Evolutionary conservation across 352 stramenopile genomes (phyloP), one percentile per base, ranked within the genome.

Genomic region (Pythium inflatum): DNA sequence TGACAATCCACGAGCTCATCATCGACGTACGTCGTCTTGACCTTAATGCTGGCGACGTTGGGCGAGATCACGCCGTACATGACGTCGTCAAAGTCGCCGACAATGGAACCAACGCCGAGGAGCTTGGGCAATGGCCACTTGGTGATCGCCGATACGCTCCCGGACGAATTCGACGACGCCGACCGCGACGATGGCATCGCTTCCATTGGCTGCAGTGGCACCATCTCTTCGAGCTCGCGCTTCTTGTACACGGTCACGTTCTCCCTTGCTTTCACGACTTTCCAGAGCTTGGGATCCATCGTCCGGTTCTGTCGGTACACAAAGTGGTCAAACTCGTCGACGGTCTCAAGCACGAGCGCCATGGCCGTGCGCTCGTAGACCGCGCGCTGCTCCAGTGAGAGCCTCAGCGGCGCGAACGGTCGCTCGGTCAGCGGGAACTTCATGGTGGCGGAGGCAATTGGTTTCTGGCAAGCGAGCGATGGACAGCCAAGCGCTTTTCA

Each of bases 11-110:
- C 73, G 14, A 83, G 36, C 13, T 80, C 78, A 59, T 89, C 77
- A 30, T 85, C 66, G 3, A 81, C 83, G 58, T 83, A 88, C 5
- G 77, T 62, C 9, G 73, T 76, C 62, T 87, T 83, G 27, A 91
- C 65, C 46, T 83, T 63, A 74, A 88, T 82, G 40, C 73, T 63
- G 5, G 78, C 66, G n/a, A 77, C 41, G 65, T 85, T 75, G 30
- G 84, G 81, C 4, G 79, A 72, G 12, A 70, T 38, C 46, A 85
- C 75, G 27, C 82, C 81, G 45, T 82, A 79, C 60, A 77, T 74
- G 25, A 77, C 34, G 56, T 77, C 71, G 18, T 68, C 60, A 36
- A 77, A 45, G 24, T 50, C 70, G 24, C 66, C 71, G 0, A 54
- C 61, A 22, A 77, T 63, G 34, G 54, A 62, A 30, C 71, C 71